Base-by-base conservation (phyloP, 805 yeast species). In the Candida dajiaensis region DNA sequence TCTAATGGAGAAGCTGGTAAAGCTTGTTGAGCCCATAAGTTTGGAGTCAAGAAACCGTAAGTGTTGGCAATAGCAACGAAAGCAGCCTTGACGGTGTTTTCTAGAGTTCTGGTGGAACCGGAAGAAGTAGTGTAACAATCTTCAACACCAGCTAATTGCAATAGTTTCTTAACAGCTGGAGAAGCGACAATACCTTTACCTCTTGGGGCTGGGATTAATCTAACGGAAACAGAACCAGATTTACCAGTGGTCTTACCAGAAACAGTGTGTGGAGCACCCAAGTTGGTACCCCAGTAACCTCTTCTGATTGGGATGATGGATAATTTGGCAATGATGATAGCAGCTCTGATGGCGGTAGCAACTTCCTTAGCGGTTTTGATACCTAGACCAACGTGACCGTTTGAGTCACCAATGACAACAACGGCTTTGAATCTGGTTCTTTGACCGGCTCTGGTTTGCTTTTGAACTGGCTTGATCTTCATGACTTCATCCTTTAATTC, bases 371-470 rank as follows among this genome's bases (percentile, higher is more conserved):
- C 96, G 74, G 98, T 92, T 89, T 94, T 94, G 81, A 94, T 89
- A 81, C 99, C 99, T 73, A 94, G 85, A 88, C 99, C 99, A 78
- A 94, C 97, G 83, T 94, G 99, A 75, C 99, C 99, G 89, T 89
- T 89, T 70, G 90, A 80, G 82, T 94, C 99, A 82, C 99, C 99
- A 73, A 94, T 89, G 71, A 94, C 89, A 72, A 94, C 98, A 70
- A 94, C 96, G 76, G 98, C 99, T 94, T 95, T 95, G 85, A 94
- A 90, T 84, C 99, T 89, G 79, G 98, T 94, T 85, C 99, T 92
- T 84, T 94, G 99, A 89, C 99, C 99, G 69, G 99, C 99, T 80
- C 96, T 84, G 83, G 99, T 94, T 81, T 94, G 99, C 85, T 94
- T 94, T 81, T 94, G 99, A 66, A 94, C 99, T 64, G 99, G 95